Base-by-base conservation (phyloP, 2,329 filamentous ascomycete genomes). In the Epichloe bromicola region DNA sequence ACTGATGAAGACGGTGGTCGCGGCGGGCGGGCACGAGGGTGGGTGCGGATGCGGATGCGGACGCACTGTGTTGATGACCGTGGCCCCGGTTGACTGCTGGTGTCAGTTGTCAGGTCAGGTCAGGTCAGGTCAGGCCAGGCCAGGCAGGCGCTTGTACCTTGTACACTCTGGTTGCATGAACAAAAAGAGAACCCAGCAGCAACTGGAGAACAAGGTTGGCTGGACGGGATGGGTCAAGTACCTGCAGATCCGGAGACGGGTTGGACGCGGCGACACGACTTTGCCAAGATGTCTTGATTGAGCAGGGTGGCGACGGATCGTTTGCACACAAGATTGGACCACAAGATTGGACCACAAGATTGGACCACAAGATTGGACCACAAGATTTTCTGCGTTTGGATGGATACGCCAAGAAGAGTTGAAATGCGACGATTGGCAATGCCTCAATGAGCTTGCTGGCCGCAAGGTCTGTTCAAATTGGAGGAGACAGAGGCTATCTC, bases 161-260 rank as follows among this genome's bases (percentile, higher is more conserved):
- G 30, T 11, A 4, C 30, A 30, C 8, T 30, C 26, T 20, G 43
- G 20, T n/a, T 45, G 43, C 48, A 50, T 43, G 42, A 46, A 49
- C 42, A 19, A 38, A n/a, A 33, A 15, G 11, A 19, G 33, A 44
- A 17, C 33, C 45, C 37, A 23, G 40, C 15, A 17, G 37, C 17
- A 14, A 40, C 19, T 46, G 46, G 46, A 17, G 15, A 38, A 23
- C 26, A 41, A 20, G 48, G 17, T 33, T 43, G 39, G 44, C 20
- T 46, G 30, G 49, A 48, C 39, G 44, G 42, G 48, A 52, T 46
- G 54, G 51, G 53, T 38, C 41, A 44, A 55, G 53, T 58, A 53
- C 57, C 56, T 59, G 56, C 57, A 58, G 56, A 55, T 58, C 55
- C 56, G 49, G 51, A 46, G 50, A 51, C 53, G 54, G 50, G 4